These are phyloP conservation scores for Heterobasidion irregulare DNA, from an alignment of 1,284 basidiomycete genomes.

Conservation along the genomic window DNA sequence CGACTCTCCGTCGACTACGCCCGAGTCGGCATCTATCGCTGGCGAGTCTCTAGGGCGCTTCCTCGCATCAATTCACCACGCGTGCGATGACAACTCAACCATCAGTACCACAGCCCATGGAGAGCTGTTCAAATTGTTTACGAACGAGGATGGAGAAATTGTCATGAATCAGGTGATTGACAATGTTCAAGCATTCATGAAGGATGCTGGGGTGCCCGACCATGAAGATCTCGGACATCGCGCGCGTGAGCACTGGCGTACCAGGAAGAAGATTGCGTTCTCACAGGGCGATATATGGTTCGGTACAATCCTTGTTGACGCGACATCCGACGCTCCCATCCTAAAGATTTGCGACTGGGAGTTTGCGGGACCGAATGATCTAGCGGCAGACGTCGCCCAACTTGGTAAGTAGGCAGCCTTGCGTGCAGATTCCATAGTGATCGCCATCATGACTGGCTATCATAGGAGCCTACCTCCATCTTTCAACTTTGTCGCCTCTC, in stretches of 20 bases:
- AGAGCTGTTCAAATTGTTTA: neutral
- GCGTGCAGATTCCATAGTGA: neutral
- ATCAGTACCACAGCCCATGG: neutral
- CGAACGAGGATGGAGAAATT: conserved; percentile 1
- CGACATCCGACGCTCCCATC: neutral
- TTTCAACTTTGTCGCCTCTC: neutral
- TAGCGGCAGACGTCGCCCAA: conserved; percentile 3
- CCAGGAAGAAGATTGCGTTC: neutral
- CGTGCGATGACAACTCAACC: neutral
- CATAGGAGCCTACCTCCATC: conserved; percentile 2
- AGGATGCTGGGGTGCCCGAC: neutral
- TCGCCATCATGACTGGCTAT: neutral
- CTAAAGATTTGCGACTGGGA: conserved; percentile 3
- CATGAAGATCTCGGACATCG: neutral
- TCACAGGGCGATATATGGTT: conserved; percentile 5
- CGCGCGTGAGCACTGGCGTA: neutral
- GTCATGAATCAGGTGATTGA: conserved; percentile 1
- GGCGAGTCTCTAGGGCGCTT: neutral
- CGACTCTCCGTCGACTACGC: neutral
- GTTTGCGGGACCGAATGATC: conserved; percentile 2
- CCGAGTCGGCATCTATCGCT: neutral
- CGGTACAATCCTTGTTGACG: conserved; percentile 2
- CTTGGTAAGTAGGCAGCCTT: neutral
- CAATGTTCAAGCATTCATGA: neutral
- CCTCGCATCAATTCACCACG: neutral